Evolutionary conservation across 495 filamentous ascomycete genomes (phyloP).

Genomic region (Penicillium atrosanguineum): DNA sequence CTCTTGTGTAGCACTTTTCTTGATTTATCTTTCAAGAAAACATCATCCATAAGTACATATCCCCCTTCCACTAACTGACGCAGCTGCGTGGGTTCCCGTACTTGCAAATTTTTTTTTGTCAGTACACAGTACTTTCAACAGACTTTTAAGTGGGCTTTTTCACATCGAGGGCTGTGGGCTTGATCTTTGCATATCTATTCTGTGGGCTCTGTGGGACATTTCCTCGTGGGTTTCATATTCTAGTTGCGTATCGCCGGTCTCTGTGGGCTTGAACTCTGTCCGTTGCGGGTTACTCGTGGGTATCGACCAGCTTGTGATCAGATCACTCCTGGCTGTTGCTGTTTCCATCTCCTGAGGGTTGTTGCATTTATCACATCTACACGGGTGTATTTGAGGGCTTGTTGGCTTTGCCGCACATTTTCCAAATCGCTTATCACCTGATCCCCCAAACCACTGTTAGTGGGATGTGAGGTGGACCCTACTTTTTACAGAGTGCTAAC

Average conservation of each 20-base stretch:
- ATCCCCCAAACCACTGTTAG: conserved; percentile 17
- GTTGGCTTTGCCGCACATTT: conserved; percentile 41
- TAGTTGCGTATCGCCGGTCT: conserved; percentile 47
- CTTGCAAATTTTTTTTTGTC: conserved; percentile 18
- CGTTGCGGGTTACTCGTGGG: conserved; percentile 49
- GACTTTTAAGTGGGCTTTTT: conserved; percentile 46
- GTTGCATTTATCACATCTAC: conserved; percentile 30
- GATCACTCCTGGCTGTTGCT: conserved; percentile 33
- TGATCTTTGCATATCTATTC: conserved; percentile 42
- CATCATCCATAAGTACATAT: conserved; percentile 16
- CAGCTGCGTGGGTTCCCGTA: conserved; percentile 38
- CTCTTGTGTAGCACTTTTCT: conserved; percentile 15
- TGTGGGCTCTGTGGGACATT: conserved; percentile 43
- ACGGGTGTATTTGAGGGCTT: conserved; percentile 44
- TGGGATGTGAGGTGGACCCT: conserved; percentile 19
- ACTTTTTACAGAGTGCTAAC: conserved; percentile 36
- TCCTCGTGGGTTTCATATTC: conserved; percentile 44
- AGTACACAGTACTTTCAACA: conserved; percentile 38
- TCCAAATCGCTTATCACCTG: conserved; percentile 15
- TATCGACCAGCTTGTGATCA: conserved; percentile 36
- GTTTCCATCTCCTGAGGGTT: conserved; percentile 32
- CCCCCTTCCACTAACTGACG: conserved; percentile 33
- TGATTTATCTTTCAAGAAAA: conserved; percentile 9
- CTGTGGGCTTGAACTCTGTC: conserved; percentile 52
- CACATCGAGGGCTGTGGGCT: conserved; percentile 52